Evolutionary conservation across 768 basidiomycete species (phyloP), one percentile per base, ranked within the genome.

Genomic region (Cyclocybe aegerita): DNA sequence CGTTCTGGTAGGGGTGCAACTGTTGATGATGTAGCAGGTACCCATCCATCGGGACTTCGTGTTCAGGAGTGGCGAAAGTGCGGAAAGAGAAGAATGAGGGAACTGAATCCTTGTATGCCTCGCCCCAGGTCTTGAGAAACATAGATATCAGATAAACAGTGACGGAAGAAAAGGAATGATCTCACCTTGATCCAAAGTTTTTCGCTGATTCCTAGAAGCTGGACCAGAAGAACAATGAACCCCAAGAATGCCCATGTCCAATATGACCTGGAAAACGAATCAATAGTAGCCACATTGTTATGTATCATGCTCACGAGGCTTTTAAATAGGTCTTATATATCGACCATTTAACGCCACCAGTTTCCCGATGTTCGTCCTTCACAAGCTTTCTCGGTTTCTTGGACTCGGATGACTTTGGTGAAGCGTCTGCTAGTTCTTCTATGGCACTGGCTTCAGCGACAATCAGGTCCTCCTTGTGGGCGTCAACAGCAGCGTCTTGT

Each of bases 291-390:
- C 4, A 7, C n/a, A 35, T 9, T n/a, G 11, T 3, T 4, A 9
- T 30, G 16, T 32, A 31, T 52, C n/a, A 33, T 23, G 77, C 83
- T 41, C 53, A 88, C 85, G 87, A 86, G 12, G 83, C 86, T 63
- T 81, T 76, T 51, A 93, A 62, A 60, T 94, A 90, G 5, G 79
- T 72, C 9, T 82, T 78, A 50, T 86, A 86, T 31, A 85, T 75
- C 1, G 70, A 67, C 87, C 89, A 92, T 60, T 90, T 90, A 30
- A 95, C 92, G 34, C 85, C 83, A 0, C 93, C 93, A 1, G 77
- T 77, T 54, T 89, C 88, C 39, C 91, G 66, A 51, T 90, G 85
- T 61, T 94, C 91, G 42, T 93, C 91, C 62, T 47, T 7, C 59
- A 56, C 45, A 62, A 65, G 4, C 69, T 67, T 31, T 69, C 67